Evolutionary conservation across 306 rosid species (phyloP).

Genomic region (Abrus precatorius): DNA sequence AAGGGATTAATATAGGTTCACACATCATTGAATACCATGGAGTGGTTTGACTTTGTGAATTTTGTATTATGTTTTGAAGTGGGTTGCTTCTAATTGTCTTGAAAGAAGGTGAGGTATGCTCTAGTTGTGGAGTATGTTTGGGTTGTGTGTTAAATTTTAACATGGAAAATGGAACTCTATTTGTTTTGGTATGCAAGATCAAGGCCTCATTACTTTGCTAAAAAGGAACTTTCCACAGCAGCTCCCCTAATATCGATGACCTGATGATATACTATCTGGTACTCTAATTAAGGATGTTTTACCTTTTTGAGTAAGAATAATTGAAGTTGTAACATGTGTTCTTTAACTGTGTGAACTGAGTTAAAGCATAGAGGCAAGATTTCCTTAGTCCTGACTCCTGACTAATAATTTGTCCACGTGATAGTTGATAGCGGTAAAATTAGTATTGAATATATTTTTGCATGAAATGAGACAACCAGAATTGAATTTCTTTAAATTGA

Average conservation of each 20-base stretch:
- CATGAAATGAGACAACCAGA: constrained; percentile 21
- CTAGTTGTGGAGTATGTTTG: not conserved
- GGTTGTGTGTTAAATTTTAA: not conserved
- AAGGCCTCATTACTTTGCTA: not conserved
- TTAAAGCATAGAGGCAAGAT: constrained; percentile 10
- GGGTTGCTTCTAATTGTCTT: no score
- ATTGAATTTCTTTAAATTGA: constrained; percentile 16
- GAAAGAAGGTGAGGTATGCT: not conserved
- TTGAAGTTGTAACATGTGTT: constrained; percentile 19
- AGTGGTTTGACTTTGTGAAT: no score
- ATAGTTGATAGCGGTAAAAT: constrained; percentile 6
- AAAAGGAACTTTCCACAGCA: not conserved
- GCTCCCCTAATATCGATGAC: not conserved
- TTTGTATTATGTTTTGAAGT: no score
- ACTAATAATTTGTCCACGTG: constrained; percentile 5
- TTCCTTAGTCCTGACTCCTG: not conserved
- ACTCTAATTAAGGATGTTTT: not conserved
- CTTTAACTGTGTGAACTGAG: constrained; percentile 23
- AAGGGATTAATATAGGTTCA: no score
- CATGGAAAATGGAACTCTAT: constrained; percentile 25
- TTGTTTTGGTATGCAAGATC: not conserved
- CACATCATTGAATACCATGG: no score
- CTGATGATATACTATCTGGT: not conserved
- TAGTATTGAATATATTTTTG: not conserved
- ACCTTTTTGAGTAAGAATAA: not conserved